Conservation (phyloP, 179 eudicot species). For the Actinidia arguta region DNA sequence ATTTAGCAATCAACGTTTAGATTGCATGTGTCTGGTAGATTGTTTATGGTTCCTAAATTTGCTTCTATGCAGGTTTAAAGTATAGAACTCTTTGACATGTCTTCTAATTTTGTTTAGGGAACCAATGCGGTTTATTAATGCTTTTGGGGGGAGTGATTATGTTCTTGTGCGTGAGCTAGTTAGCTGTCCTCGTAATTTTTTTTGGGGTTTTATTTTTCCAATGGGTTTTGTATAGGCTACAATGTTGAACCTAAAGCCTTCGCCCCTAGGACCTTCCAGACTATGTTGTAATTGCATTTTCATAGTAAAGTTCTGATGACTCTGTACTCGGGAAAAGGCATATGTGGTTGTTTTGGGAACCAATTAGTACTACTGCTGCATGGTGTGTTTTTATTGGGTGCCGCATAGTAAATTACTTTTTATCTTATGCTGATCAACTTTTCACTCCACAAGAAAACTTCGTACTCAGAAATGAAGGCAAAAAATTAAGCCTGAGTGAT, state of each 20-base stretch:
- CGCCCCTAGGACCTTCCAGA: background rate
- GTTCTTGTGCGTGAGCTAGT: background rate
- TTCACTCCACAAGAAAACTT: no score
- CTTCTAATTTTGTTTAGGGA: background rate
- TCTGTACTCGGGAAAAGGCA: background rate
- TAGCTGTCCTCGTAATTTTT: background rate
- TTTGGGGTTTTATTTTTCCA: background rate
- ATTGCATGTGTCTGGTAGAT: background rate
- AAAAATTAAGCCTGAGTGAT: no score
- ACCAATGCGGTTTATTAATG: background rate
- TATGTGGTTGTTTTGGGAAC: background rate
- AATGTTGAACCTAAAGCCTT: background rate
- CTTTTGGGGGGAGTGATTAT: background rate
- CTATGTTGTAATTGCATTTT: background rate
- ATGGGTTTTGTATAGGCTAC: background rate
- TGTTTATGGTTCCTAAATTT: constrained; percentile 4
- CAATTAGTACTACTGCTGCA: background rate
- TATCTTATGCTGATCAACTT: no score
- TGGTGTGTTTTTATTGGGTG: background rate
- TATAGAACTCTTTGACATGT: background rate
- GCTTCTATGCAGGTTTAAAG: constrained; percentile 29
- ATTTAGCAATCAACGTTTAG: constrained; percentile 33
- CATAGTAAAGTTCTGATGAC: background rate
- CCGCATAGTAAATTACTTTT: no score
- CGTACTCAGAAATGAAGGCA: no score